Percentiles rank a stretch among this genome's conserved stretches.
phyloP scores from a whole-genome alignment of 805 yeast species.

The Lachancea meyersii region DNA sequence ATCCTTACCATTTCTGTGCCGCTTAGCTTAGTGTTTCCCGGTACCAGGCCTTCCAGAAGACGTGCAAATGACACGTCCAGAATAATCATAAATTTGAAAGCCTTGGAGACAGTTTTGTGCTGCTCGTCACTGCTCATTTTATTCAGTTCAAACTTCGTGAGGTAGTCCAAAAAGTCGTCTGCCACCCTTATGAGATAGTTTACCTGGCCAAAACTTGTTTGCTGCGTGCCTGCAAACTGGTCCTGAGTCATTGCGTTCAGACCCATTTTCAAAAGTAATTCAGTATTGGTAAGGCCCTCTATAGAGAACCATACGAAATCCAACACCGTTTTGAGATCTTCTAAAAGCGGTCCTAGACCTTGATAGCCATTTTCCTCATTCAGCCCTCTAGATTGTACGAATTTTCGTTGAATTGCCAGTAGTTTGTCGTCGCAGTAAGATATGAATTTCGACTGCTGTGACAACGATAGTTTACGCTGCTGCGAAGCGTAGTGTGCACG shows the following conservation, averaged over 20 bases:
- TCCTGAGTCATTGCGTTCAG: constrained; percentile 10
- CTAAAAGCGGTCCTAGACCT: constrained; percentile 33
- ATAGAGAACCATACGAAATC: constrained; percentile 61
- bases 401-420: constrained; percentile 49
- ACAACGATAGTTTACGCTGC: constrained; percentile 32
- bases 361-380: constrained; percentile 29
- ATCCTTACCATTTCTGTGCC: constrained; percentile 49
- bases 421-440: constrained; percentile 50
- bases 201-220: constrained; percentile 49
- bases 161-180: constrained; percentile 60
- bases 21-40: constrained; percentile 34
- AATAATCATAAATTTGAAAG: constrained; percentile 35
- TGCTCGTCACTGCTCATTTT: constrained; percentile 15
- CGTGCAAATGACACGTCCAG: constrained; percentile 39
- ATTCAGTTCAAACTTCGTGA: constrained; percentile 38
- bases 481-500: neutral
- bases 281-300: constrained; percentile 31
- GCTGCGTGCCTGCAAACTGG: constrained; percentile 11
- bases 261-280: constrained; percentile 16
- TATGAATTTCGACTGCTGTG: constrained; percentile 53
- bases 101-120: constrained; percentile 30
- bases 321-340: constrained; percentile 43
- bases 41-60: constrained; percentile 34
- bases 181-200: constrained; percentile 57
- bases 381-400: constrained; percentile 40